Conservation (phyloP, 1,284 basidiomycete species). For the Cryptococcus amylolentus region DNA sequence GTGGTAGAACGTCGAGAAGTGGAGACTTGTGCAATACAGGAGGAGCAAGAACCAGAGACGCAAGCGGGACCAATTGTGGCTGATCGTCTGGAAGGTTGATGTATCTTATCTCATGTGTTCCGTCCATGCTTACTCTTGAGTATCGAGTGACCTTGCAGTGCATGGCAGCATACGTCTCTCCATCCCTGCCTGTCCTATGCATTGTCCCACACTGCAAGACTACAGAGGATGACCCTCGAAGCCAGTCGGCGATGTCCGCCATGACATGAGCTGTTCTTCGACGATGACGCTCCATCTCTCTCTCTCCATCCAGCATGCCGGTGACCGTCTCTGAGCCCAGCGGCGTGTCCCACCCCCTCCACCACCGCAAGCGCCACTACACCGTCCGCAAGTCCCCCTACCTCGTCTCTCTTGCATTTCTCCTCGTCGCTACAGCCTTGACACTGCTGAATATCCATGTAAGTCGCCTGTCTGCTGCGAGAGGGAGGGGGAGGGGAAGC, state of each 20-base stretch:
- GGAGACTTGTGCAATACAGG: background rate
- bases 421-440: constrained; percentile 42
- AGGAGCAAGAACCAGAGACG: background rate
- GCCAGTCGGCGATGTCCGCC: background rate
- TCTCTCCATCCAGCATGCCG: constrained; percentile 10
- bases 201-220: too few relatives aligned
- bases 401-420: constrained; percentile 40
- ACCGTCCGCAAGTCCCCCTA: constrained; percentile 46
- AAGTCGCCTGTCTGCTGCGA: constrained; percentile 8
- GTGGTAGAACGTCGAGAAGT: background rate
- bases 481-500: background rate
- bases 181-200: too few relatives aligned
- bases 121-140: too few relatives aligned
- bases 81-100: too few relatives aligned
- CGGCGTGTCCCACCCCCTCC: constrained; percentile 6
- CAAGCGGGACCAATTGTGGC: background rate
- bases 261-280: background rate
- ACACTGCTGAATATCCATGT: constrained; percentile 47
- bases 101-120: too few relatives aligned
- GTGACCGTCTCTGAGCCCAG: constrained; percentile 2
- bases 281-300: background rate
- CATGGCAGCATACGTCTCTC: too few relatives aligned
- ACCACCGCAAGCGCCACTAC: constrained; percentile 15
- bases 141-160: too few relatives aligned
- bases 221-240: too few relatives aligned